Percentiles rank a stretch among this genome's conserved stretches.
Evolutionary conservation across 192 early-diverging fungal species (phyloP).

Genomic region (Powellomyces hirtus): DNA sequence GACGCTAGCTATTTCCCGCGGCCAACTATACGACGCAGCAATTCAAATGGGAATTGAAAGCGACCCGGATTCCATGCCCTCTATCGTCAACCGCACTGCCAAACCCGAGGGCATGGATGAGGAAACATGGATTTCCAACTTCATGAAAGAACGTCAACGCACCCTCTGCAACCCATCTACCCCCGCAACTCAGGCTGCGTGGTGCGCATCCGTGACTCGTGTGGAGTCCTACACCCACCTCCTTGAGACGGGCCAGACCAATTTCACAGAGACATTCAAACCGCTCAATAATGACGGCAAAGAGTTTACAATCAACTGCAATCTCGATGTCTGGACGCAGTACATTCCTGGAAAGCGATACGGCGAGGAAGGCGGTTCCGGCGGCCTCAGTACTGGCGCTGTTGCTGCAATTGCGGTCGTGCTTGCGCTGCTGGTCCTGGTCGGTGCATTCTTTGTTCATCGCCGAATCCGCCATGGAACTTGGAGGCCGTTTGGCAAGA

Average conservation of each 20-base stretch:
- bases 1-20: constrained; percentile 35
- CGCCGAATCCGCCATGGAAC: too few relatives aligned
- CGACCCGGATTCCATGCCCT: constrained; percentile 36
- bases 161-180: constrained; percentile 42
- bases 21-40: constrained; percentile 49
- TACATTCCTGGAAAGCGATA: constrained; percentile 8
- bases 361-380: neutral
- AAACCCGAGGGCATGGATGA: constrained; percentile 26
- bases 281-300: constrained; percentile 48
- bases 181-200: constrained; percentile 31
- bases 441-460: constrained; percentile 14
- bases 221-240: constrained; percentile 46
- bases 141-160: constrained; percentile 37
- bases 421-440: neutral
- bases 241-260: constrained; percentile 23
- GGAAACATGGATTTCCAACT: constrained; percentile 29
- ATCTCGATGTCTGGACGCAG: constrained; percentile 15
- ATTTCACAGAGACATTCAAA: constrained; percentile 30
- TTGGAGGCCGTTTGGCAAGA: too few relatives aligned
- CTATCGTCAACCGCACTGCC: constrained; percentile 24
- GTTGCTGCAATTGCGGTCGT: constrained; percentile 15
- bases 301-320: constrained; percentile 26
- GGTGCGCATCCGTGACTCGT: constrained; percentile 43
- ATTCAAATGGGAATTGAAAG: constrained; percentile 37
- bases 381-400: neutral